Base-by-base conservation (phyloP, 2,329 filamentous ascomycete species). In the Xylariomycetidae sp. region DNA sequence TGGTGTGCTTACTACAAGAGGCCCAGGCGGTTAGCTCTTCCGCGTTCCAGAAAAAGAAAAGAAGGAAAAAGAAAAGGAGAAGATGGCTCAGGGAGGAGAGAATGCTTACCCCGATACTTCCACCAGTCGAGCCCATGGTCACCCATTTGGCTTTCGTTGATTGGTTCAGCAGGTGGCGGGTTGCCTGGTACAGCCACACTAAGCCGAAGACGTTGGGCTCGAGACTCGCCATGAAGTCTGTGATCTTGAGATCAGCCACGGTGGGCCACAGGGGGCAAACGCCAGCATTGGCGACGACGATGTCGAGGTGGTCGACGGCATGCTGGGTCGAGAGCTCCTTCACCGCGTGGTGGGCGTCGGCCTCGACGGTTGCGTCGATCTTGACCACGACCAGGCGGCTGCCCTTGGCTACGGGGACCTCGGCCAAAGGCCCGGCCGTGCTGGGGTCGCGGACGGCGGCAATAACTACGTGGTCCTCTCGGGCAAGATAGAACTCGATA, bases 211-310 rank as follows among this genome's bases (percentile, higher is more conserved):
- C 48, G 42, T 76, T 75, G 27, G 66, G 44, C 1, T 60, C 45
- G 26, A 70, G 46, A 43, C 68, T 60, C 1, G 53, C 46, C 3
- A 46, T 25, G 25, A 72, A 35, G 15, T 66, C 59, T 5, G 53
- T 50, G 6, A 60, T 47, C 11, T 62, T 52, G 15, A 56, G 54
- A 9, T 57, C 53, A 3, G 45, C 36, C 1, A 63, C 56, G 0
- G 46, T 41, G 0, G 57, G 58, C 23, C 46, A 64, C 12, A 44
- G 31, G 4, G 54, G 50, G 4, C 48, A 46, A 9, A 69, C 62
- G 10, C 62, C 72, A 0, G 72, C 70, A 45, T 76, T 77, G 27
- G 70, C 66, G 32, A 77, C 65, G 3, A 77, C 60, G 5, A 72
- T 48, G 40, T 77, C 70, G 3, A 76, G 48, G 16, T 59, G 49